Evolutionary conservation across 2,329 filamentous ascomycete species (phyloP), one percentile per base, ranked within the genome.

Genomic region (Allantophomopsis lycopodina): DNA sequence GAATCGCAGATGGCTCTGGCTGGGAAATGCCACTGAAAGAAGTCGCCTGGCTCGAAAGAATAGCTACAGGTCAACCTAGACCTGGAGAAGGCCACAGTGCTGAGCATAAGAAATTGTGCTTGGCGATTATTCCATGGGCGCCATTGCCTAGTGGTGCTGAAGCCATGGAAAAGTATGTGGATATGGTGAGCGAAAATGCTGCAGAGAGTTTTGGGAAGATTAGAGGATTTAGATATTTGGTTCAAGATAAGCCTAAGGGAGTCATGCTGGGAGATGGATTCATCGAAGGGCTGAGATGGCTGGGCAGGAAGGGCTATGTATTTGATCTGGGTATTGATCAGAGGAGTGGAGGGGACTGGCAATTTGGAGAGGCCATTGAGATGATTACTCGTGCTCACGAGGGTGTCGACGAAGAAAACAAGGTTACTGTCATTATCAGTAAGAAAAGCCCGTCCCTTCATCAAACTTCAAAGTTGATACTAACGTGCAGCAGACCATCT

Each of bases 271-370:
- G 68, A 36, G 61, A 69, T 10, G 64, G 60, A 7, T 86, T 88
- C 54, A 68, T 86, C 42, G 74, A 76, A 42, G 66, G 71, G 4
- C 54, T 87, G 50, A 75, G 68, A 60, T 71, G 79, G 55, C 61
- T 87, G 35, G 81, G 76, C 4, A 66, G 65, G 39, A 66, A 66
- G 44, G 73, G 74, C 1, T 71, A 79, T 50, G 69, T 73, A 2
- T 94, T 95, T 56, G 89, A 95, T 55, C 63, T 94, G 0, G 87
- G 84, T 1, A 73, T 94, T 11, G 86, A 95, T 64, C 76, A 83
- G 50, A 74, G 84, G 55, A 68, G 74, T n/a, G 75, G 81, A 20
- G 88, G 86, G 5, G 66, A 79, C 42, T 75, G 71, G 62, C 85
- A 85, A 63, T 65, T 85, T 45, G 75, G 80, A 41, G 81, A 87